A percentile compares a stretch with the other conserved stretches of the same genome.
phyloP scores from a whole-genome alignment of 2,329 filamentous ascomycete species.

The Triangularia setosa region DNA sequence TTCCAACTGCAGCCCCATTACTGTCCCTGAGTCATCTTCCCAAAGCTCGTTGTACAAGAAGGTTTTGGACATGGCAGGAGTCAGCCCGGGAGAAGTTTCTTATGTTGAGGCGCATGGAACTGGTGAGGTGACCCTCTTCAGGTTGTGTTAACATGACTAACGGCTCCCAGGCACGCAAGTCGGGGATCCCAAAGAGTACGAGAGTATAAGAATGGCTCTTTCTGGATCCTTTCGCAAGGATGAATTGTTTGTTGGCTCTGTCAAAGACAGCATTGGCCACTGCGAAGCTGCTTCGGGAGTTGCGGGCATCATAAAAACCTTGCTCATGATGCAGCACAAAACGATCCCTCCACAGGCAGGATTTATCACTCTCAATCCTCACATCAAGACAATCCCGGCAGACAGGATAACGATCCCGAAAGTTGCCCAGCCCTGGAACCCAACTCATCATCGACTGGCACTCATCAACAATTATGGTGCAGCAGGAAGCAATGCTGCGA shows the following conservation, averaged over 20 bases:
- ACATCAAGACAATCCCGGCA: not conserved
- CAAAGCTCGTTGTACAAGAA: conserved; percentile 30
- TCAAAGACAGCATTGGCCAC: conserved; percentile 32
- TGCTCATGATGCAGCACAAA: conserved; percentile 8
- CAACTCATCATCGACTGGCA: not conserved
- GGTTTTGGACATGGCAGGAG: conserved; percentile 28
- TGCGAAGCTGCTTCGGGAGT: conserved; percentile 24
- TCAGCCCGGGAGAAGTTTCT: conserved; percentile 27
- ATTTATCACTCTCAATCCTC: not conserved
- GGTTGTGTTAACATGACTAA: not conserved
- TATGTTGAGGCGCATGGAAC: conserved; percentile 42
- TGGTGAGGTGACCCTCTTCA: conserved; percentile 23
- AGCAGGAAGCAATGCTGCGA: not conserved
- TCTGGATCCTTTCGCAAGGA: not conserved
- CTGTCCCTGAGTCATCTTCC: conserved; percentile 23
- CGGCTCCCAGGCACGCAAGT: conserved; percentile 33
- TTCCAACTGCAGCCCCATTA: conserved; percentile 33
- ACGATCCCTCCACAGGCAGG: conserved; percentile 11
- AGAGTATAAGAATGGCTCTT: conserved; percentile 6
- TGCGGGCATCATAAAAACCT: conserved; percentile 32
- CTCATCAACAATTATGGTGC: not conserved
- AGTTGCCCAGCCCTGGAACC: conserved; percentile 22
- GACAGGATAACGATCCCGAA: conserved; percentile 26
- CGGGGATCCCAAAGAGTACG: conserved; percentile 41
- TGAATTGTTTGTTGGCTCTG: conserved; percentile 15